Percentiles rank a stretch among this genome's conserved stretches.
phyloP scores from a whole-genome alignment of 208 protist species.

The Acanthamoeba lenticulata region DNA sequence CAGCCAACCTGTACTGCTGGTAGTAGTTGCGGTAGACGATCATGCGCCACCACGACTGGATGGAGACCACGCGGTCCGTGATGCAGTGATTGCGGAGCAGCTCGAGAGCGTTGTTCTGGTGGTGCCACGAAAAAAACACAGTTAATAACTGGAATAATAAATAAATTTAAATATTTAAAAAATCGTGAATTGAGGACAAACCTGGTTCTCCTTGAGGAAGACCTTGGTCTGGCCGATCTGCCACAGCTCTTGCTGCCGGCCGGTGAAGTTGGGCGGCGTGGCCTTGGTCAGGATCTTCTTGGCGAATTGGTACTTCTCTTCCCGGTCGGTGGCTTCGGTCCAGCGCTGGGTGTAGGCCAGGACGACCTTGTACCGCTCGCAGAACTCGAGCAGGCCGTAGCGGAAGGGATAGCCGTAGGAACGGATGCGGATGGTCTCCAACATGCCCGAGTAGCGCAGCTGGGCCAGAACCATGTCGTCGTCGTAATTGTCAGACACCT shows the following conservation, averaged over 20 bases:
- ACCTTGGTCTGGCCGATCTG: slow-evolving; percentile 30
- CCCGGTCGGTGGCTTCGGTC: too few relatives aligned
- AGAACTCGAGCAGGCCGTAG: neutral
- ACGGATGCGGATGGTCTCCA: slow-evolving; percentile 30
- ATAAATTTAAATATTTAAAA: too few relatives aligned
- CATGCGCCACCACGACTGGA: slow-evolving; percentile 48
- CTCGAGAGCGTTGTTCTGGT: neutral
- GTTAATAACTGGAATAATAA: too few relatives aligned
- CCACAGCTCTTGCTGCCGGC: neutral
- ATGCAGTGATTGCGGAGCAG: neutral
- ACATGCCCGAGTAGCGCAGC: slow-evolving; percentile 50
- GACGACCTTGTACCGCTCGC: slow-evolving; percentile 1
- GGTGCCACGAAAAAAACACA: too few relatives aligned
- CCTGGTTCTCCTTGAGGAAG: slow-evolving; percentile 11
- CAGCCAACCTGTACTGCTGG: neutral
- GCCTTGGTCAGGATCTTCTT: neutral
- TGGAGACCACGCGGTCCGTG: neutral
- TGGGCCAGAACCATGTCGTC: slow-evolving; percentile 3
- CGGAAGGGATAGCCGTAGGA: slow-evolving; percentile 1
- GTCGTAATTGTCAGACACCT: neutral
- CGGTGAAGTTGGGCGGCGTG: neutral
- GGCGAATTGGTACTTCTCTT: too few relatives aligned
- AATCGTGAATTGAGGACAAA: neutral
- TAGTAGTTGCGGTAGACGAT: slow-evolving; percentile 25
- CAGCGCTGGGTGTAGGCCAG: too few relatives aligned